Percentiles rank a stretch among this genome's conserved stretches.
phyloP scores from a whole-genome alignment of 2,329 filamentous ascomycete genomes.

The Triangularia verruculosa region DNA sequence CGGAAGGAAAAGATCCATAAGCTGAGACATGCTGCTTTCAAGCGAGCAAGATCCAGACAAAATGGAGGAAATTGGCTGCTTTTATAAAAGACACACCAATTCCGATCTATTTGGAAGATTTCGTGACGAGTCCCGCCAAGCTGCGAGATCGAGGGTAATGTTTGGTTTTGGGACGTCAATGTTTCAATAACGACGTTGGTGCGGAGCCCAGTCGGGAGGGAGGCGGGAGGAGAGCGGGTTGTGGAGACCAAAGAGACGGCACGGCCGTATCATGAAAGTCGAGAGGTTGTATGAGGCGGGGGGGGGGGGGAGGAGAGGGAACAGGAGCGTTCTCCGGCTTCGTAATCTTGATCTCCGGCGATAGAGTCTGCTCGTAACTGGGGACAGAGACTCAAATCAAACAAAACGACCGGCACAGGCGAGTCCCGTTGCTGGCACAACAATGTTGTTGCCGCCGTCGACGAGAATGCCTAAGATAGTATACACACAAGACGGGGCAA shows the following conservation, averaged over 20 bases:
- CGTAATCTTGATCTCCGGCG: not conserved
- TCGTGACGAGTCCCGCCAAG: constrained; percentile 1
- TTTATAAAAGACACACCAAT: not conserved
- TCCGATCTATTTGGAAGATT: not conserved
- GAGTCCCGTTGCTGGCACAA: constrained; percentile 14
- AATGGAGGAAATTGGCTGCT: not conserved
- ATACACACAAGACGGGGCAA: constrained; percentile 27
- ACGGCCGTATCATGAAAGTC: constrained; percentile 21
- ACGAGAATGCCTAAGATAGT: constrained; percentile 20
- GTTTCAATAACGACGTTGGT: not conserved
- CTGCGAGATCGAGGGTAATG: not conserved
- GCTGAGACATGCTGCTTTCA: constrained; percentile 24
- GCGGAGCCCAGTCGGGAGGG: constrained; percentile 15
- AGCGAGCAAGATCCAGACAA: not conserved
- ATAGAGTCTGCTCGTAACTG: not conserved
- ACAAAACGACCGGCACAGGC: constrained; percentile 27
- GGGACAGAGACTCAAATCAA: constrained; percentile 14
- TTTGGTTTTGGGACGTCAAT: not conserved
- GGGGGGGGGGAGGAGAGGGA: too few species aligned
- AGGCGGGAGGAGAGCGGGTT: constrained; percentile 16
- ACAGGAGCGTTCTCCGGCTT: not conserved
- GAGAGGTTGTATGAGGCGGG: constrained; percentile 6
- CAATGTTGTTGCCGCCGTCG: constrained; percentile 14
- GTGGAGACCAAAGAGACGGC: constrained; percentile 15
- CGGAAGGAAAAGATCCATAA: constrained; percentile 29